A percentile compares a stretch with the other conserved stretches of the same genome.
Conservation (phyloP, 768 basidiomycete species). For the Tephrocybe sp. region DNA sequence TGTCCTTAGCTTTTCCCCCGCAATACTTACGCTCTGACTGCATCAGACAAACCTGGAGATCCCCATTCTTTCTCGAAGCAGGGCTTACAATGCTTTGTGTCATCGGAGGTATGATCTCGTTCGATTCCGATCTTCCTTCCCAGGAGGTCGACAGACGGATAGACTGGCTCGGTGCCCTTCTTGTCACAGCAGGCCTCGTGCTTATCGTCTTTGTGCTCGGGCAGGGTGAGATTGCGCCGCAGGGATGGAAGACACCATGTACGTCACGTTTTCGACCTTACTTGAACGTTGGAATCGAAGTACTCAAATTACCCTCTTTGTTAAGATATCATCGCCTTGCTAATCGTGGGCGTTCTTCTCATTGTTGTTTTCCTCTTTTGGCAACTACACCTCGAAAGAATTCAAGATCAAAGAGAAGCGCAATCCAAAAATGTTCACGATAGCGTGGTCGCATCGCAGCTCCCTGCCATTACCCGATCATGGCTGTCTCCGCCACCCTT, state of each 20-base stretch:
- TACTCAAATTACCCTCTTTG: background rate
- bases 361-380: slow-evolving; percentile 56
- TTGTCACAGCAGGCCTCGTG: slow-evolving; percentile 63
- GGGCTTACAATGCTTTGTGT: slow-evolving; percentile 55
- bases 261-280: slow-evolving; percentile 2
- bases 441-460: background rate
- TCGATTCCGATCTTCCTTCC: slow-evolving; percentile 58
- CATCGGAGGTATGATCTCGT: slow-evolving; percentile 52
- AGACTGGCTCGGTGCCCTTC: slow-evolving; percentile 72
- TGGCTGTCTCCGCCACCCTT: slow-evolving; percentile 50
- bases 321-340: slow-evolving; percentile 62
- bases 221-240: slow-evolving; percentile 54
- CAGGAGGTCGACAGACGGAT: slow-evolving; percentile 45
- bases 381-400: slow-evolving; percentile 56
- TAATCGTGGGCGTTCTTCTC: slow-evolving; percentile 60
- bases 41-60: slow-evolving; percentile 61
- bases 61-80: slow-evolving; percentile 55
- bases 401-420: slow-evolving; percentile 7
- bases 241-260: slow-evolving; percentile 54
- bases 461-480: slow-evolving; percentile 6
- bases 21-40: background rate
- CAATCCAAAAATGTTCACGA: background rate
- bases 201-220: slow-evolving; percentile 70
- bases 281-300: background rate
- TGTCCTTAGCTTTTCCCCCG: background rate